These are phyloP conservation scores for Nemania abortiva DNA, from an alignment of 2,329 filamentous ascomycete genomes.

Conservation along the genomic window DNA sequence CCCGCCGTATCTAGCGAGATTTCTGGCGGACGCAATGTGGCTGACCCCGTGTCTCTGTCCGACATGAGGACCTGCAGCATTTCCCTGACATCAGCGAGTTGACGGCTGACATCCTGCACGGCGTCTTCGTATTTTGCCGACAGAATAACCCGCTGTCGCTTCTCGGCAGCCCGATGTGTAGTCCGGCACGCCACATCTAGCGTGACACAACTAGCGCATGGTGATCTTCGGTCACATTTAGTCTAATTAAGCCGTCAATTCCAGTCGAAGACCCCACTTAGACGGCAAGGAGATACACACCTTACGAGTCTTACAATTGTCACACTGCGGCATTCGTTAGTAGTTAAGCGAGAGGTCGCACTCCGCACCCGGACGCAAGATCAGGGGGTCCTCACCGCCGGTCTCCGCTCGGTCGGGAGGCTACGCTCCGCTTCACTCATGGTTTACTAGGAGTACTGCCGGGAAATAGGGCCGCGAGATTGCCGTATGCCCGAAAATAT, in stretches of 20 bases:
- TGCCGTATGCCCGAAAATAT: not conserved
- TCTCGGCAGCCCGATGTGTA: slow-evolving; percentile 44
- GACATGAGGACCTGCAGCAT: slow-evolving; percentile 45
- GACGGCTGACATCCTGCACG: slow-evolving; percentile 48
- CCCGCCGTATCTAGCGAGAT: slow-evolving; percentile 19
- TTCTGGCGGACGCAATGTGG: not conserved
- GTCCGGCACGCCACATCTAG: slow-evolving; percentile 47
- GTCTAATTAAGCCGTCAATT: slow-evolving; percentile 39
- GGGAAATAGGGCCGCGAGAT: not conserved
- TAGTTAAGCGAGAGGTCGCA: not conserved
- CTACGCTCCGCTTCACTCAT: slow-evolving; percentile 43
- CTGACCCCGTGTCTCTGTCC: slow-evolving; percentile 28
- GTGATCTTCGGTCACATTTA: slow-evolving; percentile 48
- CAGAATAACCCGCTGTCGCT: slow-evolving; percentile 50
- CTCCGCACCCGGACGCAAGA: not conserved
- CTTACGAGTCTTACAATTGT: slow-evolving; percentile 48
- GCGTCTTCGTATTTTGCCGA: slow-evolving; percentile 51
- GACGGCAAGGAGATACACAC: slow-evolving; percentile 28
- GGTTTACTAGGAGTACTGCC: not conserved
- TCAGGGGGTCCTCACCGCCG: slow-evolving; percentile 42
- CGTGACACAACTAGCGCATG: slow-evolving; percentile 50
- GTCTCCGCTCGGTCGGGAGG: slow-evolving; percentile 43
- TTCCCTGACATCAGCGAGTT: slow-evolving; percentile 46
- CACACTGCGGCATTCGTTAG: slow-evolving; percentile 41
- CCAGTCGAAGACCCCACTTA: too few relatives aligned